Conservation (phyloP, 2,329 filamentous ascomycete genomes). For the Neonectria ditissima region DNA sequence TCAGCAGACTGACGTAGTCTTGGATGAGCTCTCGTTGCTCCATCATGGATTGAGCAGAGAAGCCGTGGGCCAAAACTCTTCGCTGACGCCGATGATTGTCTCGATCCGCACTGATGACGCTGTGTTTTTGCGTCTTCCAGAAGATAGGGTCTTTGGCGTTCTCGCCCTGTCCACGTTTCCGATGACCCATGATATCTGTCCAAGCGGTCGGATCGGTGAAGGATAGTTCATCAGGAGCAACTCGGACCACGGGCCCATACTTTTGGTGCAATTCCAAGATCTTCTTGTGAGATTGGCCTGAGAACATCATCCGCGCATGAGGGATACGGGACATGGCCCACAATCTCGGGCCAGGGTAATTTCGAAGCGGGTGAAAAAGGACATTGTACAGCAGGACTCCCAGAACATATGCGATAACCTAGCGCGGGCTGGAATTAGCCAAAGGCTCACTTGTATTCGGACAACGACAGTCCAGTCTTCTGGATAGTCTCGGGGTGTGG, state of each 20-base stretch:
- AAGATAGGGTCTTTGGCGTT: constrained; percentile 10
- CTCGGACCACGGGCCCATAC: constrained; percentile 53
- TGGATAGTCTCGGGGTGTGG: too few species aligned
- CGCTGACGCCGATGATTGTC: constrained; percentile 30
- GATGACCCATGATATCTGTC: constrained; percentile 18
- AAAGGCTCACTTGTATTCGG: background rate
- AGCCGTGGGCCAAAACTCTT: constrained; percentile 36
- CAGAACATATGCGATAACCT: background rate
- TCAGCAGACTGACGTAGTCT: constrained; percentile 54
- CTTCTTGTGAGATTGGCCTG: background rate
- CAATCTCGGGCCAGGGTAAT: background rate
- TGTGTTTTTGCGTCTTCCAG: background rate
- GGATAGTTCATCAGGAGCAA: constrained; percentile 54
- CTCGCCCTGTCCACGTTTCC: background rate
- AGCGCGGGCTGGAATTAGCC: background rate
- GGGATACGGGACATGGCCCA: constrained; percentile 4
- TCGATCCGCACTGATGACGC: constrained; percentile 22
- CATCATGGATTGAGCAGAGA: constrained; percentile 40
- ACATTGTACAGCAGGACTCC: constrained; percentile 3
- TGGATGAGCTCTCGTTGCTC: constrained; percentile 47
- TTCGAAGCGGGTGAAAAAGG: constrained; percentile 5
- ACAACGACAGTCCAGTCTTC: too few species aligned
- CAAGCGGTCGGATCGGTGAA: constrained; percentile 19
- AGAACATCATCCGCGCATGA: background rate
- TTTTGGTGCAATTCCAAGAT: constrained; percentile 31